Evolutionary conservation across 345 rosid species (phyloP).

Genomic region (Acer negundo): DNA sequence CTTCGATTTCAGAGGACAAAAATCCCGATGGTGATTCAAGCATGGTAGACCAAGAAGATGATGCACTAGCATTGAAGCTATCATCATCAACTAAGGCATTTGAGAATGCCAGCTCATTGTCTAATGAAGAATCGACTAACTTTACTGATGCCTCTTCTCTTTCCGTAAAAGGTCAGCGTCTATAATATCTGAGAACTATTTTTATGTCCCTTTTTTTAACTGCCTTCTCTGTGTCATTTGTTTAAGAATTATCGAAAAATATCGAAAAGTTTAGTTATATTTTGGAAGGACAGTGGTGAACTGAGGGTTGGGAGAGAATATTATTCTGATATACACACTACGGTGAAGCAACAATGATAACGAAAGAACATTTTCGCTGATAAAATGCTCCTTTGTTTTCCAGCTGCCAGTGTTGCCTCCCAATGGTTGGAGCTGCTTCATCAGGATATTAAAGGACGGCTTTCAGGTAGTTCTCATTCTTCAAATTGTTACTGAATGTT

Average conservation of each 20-base stretch:
- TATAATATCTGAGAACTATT: neutral
- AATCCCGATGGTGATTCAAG: slow-evolving; percentile 33
- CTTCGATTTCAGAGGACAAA: slow-evolving; percentile 26
- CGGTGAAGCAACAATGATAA: slow-evolving; percentile 25
- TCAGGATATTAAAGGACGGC: slow-evolving; percentile 90
- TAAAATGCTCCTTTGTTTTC: slow-evolving; percentile 27
- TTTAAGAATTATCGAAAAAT: neutral
- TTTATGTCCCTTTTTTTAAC: slow-evolving; percentile 15
- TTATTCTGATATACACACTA: neutral
- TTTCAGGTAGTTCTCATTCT: slow-evolving; percentile 56
- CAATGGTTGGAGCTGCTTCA: slow-evolving; percentile 95
- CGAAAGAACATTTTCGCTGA: slow-evolving; percentile 30
- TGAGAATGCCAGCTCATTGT: slow-evolving; percentile 42
- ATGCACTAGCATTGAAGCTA: slow-evolving; percentile 47
- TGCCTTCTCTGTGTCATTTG: neutral
- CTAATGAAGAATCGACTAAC: slow-evolving; percentile 48
- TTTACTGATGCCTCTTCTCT: slow-evolving; percentile 53
- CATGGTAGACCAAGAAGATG: slow-evolving; percentile 48
- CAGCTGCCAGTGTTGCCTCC: slow-evolving; percentile 92
- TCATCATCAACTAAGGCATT: slow-evolving; percentile 50
- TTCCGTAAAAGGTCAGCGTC: slow-evolving; percentile 64
- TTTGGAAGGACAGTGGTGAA: neutral
- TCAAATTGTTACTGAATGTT: neutral
- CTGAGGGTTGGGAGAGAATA: neutral
- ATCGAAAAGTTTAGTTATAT: neutral